Base-by-base conservation (phyloP, 768 basidiomycete species). In the Mycena vulgaris region DNA sequence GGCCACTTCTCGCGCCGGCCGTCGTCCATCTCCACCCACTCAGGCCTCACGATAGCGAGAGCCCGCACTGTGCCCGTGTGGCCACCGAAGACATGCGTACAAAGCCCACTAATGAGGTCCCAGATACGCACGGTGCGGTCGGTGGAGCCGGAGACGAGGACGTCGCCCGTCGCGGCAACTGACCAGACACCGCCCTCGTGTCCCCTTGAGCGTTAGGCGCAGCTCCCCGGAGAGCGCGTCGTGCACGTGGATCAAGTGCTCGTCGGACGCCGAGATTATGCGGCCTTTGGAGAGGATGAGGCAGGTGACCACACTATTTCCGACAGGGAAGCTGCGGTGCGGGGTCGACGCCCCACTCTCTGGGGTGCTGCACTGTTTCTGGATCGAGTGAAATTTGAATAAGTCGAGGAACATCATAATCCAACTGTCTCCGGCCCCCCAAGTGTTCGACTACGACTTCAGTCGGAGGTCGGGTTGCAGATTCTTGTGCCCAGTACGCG, bases 171-270 rank as follows among this genome's bases (percentile, higher is more conserved):
- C 40, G 93, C 92, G 6, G 94, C 93, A 21, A 99, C 84, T 19
- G 97, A 96, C 97, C 97, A 99, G 2, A 99, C 96, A 19, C 97
- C 97, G 57, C 97, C 97, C 74, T 96, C 94, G 75, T 99, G 97
- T n/a, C 4, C 97, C 97, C 66, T 93, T 88, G 48, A 99, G 86
- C 2, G 92, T 89, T 45, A 88, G 90, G 6, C 92, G 80, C 25
- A 94, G 87, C 40, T 89, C 86, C 14, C 97, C 97, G 0, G 92
- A 94, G 30, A 87, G 79, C n/a, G 95, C 96, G 27, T 92, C 93
- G 79, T 97, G 98, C 53, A 99, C 91, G 77, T 97, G 95, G 76
- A 99, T 98, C 5, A 95, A 94, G 75, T 98, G 95, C 80, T 98
- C 97, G 80, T 99, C 97, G 0, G 96, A 97, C 16, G 97, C 97